Conservation (phyloP, 2,329 filamentous ascomycete genomes). For the Hypoxylon sp. region DNA sequence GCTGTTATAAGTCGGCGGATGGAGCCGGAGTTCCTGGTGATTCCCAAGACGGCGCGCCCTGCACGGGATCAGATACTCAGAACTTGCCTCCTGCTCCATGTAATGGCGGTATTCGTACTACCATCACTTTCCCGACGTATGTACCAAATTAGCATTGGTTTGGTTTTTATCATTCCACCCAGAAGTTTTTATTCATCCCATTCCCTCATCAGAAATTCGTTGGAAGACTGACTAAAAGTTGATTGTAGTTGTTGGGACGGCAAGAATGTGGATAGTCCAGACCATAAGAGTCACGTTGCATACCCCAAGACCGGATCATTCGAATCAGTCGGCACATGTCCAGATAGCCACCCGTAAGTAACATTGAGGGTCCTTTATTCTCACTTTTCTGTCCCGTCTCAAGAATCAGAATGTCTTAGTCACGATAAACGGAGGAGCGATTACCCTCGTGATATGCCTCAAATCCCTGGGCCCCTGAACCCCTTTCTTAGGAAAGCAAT, state of each 20-base stretch:
- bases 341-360: conserved; percentile 60
- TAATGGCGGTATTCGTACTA: conserved; percentile 62
- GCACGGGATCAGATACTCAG: conserved; percentile 58
- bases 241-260: conserved; percentile 66
- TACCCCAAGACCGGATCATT: conserved; percentile 59
- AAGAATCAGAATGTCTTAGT: neutral
- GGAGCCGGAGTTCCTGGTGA: conserved; percentile 44
- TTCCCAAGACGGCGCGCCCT: conserved; percentile 53
- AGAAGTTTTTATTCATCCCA: neutral
- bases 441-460: neutral
- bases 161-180: neutral
- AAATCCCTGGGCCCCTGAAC: neutral
- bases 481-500: neutral
- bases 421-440: neutral
- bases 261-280: conserved; percentile 61
- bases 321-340: conserved; percentile 61
- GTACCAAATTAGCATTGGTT: neutral
- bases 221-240: neutral
- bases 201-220: neutral
- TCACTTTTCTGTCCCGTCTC: neutral
- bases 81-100: conserved; percentile 67
- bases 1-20: conserved; percentile 49
- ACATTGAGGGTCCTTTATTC: neutral
- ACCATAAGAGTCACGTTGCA: conserved; percentile 66
- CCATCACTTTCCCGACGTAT: conserved; percentile 66